Conservation (phyloP, 371 early-diverging fungal genomes). For the Syncephalis plumigaleata region DNA sequence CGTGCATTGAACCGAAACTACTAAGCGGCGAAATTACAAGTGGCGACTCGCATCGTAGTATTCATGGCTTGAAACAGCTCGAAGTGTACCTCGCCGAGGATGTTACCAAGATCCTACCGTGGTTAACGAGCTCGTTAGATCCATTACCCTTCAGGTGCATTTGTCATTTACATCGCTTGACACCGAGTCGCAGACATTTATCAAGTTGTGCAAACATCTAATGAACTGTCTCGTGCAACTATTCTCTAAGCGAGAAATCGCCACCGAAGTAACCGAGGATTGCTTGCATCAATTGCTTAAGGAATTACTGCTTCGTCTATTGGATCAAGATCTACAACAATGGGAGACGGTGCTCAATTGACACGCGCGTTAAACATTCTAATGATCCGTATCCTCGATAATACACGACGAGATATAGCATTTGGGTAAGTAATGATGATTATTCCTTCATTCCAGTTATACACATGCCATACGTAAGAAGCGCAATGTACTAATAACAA, state of each 20-base stretch:
- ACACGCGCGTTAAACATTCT: conserved; percentile 68
- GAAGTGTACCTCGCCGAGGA: conserved; percentile 37
- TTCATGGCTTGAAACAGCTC: conserved; percentile 67
- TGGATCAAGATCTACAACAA: conserved; percentile 51
- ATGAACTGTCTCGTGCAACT: conserved; percentile 57
- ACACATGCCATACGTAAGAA: too few species aligned
- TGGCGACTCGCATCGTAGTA: conserved; percentile 43
- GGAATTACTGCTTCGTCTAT: conserved; percentile 48
- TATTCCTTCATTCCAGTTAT: neutral
- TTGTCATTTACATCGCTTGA: conserved; percentile 50
- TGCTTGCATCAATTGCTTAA: conserved; percentile 45
- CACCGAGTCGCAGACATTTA: conserved; percentile 18
- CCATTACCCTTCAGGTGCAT: conserved; percentile 61
- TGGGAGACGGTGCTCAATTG: conserved; percentile 41
- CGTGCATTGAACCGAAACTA: neutral
- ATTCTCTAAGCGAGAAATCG: conserved; percentile 47
- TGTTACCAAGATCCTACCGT: conserved; percentile 29
- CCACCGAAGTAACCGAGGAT: conserved; percentile 33
- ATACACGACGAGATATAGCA: conserved; percentile 52
- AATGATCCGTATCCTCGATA: conserved; percentile 76
- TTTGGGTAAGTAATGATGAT: conserved; percentile 27
- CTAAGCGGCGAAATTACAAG: conserved; percentile 43
- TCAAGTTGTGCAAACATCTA: conserved; percentile 55
- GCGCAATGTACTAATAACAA: too few species aligned
- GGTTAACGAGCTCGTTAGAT: conserved; percentile 45